Evolutionary conservation across 2,329 filamentous ascomycete species (phyloP), one percentile per base, ranked within the genome.

Genomic region (Colletotrichum liaoningense): DNA sequence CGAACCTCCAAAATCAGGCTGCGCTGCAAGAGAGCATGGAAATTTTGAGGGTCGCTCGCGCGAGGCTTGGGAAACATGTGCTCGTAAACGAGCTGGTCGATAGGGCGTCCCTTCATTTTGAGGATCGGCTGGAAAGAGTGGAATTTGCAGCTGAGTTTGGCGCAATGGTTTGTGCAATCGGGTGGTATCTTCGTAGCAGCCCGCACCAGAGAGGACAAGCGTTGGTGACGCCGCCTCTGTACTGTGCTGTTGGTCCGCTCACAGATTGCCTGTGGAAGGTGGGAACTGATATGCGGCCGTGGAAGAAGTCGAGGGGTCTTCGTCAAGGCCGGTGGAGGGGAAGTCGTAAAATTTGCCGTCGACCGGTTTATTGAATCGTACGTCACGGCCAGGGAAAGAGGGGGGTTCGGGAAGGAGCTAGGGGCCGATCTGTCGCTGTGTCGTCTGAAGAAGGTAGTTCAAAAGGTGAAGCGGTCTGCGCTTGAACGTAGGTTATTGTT

Each of bases 1-100:
- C 93, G 92, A 71, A 95, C 93, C 85, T 95, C 93, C 76, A 90
- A 89, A 63, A 95, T 92, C 62, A 95, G 89, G 81, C 91, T 89
- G 73, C 92, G 90, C 77, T 92, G 90, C 59, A 95, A 88, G 56
- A 95, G 88, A 55, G 88, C 88, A 68, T 91, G 88, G 84, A 95
- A 95, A 79, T 90, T 93, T 69, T 90, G 88, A 12, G 93, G 93
- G 78, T 95, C 93, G 72, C 86, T 90, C 16, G 89, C 82, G 75
- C 91, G 90, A 16, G 92, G 91, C 69, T 89, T 90, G 24, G 93
- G 92, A 79, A 93, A 94, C 85, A 95, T 92, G 79, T 87, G 86
- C 83, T 92, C 89, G 88, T 94, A 94, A 74, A 95, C 91, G 81
- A 95, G 88, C 80, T 93, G 88, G 73, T 93, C 92, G 79, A 94